Base-by-base conservation (phyloP, 1,139 yeast species). In the Geotrichum aggregatum region DNA sequence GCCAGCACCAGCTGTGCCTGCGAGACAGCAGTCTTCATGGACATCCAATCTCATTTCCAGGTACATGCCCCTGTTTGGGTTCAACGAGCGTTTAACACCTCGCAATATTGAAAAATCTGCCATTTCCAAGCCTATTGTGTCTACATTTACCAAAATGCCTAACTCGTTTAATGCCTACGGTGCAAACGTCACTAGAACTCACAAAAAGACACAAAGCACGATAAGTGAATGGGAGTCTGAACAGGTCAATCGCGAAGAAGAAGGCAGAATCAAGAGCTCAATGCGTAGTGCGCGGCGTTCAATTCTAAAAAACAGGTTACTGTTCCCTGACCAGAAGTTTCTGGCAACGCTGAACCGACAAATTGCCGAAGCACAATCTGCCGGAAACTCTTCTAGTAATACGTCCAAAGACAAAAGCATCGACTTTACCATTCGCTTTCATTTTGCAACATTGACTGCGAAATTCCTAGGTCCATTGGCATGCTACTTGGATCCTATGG, bases 371-470 rank as follows among this genome's bases (percentile, higher is more conserved):
- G 42, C 41, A 5, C 48, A 38, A 26, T 35, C 48, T n/a, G n/a
- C n/a, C n/a, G n/a, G n/a, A n/a, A n/a, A n/a, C n/a, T n/a, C n/a
- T n/a, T n/a, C n/a, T n/a, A n/a, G n/a, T n/a, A n/a, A n/a, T n/a
- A n/a, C n/a, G n/a, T n/a, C 34, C 2, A 44, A 39, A 11, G 49
- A 45, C 5, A 52, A 50, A 31, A 46, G 48, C n/a, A 41, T 52
- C 10, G 56, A 52, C 39, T 49, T 52, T 49, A 47, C 47, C 10
- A 52, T 52, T 19, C 44, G 56, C 11, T 52, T 49, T 33, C 53
- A 52, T 49, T 52, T 52, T 44, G 56, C 56, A 4, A 49, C 56
- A 8, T 19, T 49, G n/a, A 52, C 56, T 7, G 52, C 56, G 4
- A 40, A 43, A n/a, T 49, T 52, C 42, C 38, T 52, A 18, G 43